Percentiles rank a stretch among this genome's conserved stretches.
Conservation (phyloP, 805 yeast genomes). For the Ogataea kodamae region DNA sequence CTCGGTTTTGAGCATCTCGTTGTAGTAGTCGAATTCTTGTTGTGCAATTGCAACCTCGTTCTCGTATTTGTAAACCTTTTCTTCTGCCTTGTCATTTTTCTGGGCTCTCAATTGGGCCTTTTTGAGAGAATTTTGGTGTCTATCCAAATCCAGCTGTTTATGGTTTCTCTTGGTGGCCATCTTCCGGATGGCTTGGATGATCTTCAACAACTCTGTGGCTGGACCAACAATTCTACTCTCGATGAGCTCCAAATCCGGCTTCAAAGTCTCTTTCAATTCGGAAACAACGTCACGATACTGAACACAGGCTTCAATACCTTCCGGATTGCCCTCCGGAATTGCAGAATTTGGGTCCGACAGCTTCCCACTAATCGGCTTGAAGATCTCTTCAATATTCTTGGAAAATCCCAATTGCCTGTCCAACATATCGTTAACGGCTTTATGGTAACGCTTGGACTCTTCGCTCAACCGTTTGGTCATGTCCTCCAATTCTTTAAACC, state of each 20-base stretch:
- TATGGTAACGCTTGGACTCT: constrained; percentile 85
- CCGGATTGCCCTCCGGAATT: constrained; percentile 91
- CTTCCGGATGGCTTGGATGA: constrained; percentile 79
- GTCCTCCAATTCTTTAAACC: constrained; percentile 86
- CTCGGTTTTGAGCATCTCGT: constrained; percentile 88
- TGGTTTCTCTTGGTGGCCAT: constrained; percentile 96
- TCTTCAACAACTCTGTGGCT: constrained; percentile 82
- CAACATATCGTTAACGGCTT: constrained; percentile 91
- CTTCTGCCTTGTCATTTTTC: constrained; percentile 84
- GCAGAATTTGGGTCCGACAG: constrained; percentile 84
- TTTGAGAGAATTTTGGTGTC: constrained; percentile 65
- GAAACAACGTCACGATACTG: constrained; percentile 85
- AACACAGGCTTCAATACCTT: constrained; percentile 92
- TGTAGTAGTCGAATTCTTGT: constrained; percentile 94
- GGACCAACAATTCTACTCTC: constrained; percentile 88
- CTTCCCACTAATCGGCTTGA: constrained; percentile 93
- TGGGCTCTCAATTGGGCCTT: constrained; percentile 83
- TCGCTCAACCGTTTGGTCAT: constrained; percentile 88
- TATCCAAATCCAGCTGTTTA: constrained; percentile 89
- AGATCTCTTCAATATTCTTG: constrained; percentile 92
- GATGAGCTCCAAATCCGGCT: constrained; percentile 90
- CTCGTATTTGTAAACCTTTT: constrained; percentile 81
- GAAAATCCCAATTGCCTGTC: constrained; percentile 92
- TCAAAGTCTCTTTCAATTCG: constrained; percentile 78
- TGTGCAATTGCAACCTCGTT: constrained; percentile 87